phyloP scores from a whole-genome alignment of 192 early-diverging fungal genomes.

The Entrophospora sp. region DNA sequence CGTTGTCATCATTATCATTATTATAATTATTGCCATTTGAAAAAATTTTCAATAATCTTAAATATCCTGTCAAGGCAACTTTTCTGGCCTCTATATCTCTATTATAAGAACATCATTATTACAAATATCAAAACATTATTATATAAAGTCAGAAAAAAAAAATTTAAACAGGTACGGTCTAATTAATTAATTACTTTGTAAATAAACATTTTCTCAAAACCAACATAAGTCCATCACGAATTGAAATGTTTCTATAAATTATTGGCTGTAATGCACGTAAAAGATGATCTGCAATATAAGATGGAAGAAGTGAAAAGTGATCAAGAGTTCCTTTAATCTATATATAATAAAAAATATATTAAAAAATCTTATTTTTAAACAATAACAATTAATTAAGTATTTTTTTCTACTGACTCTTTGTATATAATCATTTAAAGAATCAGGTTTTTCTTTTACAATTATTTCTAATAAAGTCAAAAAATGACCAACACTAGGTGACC shows the following conservation, averaged over 20 bases:
- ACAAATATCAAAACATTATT: not conserved
- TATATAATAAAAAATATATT: not conserved
- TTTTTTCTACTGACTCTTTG: slow-evolving; percentile 19
- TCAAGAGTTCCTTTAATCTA: slow-evolving; percentile 60
- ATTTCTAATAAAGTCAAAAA: slow-evolving; percentile 39
- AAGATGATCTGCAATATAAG: slow-evolving; percentile 41
- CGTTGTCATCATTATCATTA: slow-evolving; percentile 15
- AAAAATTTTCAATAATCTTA: slow-evolving; percentile 39
- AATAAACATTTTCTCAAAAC: slow-evolving; percentile 65
- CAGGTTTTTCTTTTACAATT: slow-evolving; percentile 34
- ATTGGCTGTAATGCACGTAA: slow-evolving; percentile 47
- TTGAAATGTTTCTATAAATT: slow-evolving; percentile 38
- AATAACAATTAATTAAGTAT: no score
- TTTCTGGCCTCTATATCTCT: slow-evolving; percentile 51
- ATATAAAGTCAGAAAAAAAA: not conserved
- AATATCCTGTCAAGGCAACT: slow-evolving; percentile 53
- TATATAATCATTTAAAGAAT: slow-evolving; percentile 30
- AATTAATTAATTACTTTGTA: slow-evolving; percentile 35
- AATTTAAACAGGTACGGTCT: not conserved
- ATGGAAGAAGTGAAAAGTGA: slow-evolving; percentile 50
- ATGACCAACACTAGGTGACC: slow-evolving; percentile 33
- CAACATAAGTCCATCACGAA: slow-evolving; percentile 54
- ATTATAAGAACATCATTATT: slow-evolving; percentile 4
- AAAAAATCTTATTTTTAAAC: no score
- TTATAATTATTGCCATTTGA: no score